These are phyloP conservation scores for Suillus subalutaceus DNA, from an alignment of 768 basidiomycete genomes.

Conservation along the genomic window DNA sequence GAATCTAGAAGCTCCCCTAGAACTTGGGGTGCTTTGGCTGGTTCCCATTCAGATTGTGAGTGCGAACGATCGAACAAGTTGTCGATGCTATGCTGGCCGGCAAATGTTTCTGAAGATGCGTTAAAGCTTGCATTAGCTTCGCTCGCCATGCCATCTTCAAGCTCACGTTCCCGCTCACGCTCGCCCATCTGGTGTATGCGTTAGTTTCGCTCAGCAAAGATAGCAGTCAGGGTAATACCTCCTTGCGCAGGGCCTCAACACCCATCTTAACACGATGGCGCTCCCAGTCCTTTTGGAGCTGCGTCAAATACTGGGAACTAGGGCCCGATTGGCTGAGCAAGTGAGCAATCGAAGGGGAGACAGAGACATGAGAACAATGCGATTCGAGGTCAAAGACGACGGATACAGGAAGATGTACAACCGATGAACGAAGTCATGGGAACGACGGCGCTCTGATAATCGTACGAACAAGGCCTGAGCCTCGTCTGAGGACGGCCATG, in stretches of 20 bases:
- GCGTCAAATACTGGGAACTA: conserved; percentile 76
- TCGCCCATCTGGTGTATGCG: conserved; percentile 55
- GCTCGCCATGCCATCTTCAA: conserved; percentile 33
- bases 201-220: conserved; percentile 10
- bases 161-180: conserved; percentile 69
- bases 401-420: too few species aligned
- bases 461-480: too few species aligned
- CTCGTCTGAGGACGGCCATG: too few species aligned
- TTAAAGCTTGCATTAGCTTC: conserved; percentile 35
- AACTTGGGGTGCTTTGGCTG: conserved; percentile 74
- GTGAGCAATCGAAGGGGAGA: too few species aligned
- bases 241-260: conserved; percentile 82
- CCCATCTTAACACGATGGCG: conserved; percentile 84
- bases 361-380: too few species aligned
- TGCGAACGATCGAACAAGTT: conserved; percentile 72
- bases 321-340: too few species aligned
- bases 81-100: conserved; percentile 67
- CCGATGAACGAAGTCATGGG: too few species aligned
- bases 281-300: conserved; percentile 98
- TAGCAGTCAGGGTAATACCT: conserved; percentile 48
- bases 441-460: too few species aligned
- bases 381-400: too few species aligned
- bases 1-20: conserved; percentile 93
- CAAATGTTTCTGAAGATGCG: conserved; percentile 38
- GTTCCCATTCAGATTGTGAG: conserved; percentile 75